phyloP scores from a whole-genome alignment of 2,329 filamentous ascomycete genomes.

The Paecilomyces fulvus region DNA sequence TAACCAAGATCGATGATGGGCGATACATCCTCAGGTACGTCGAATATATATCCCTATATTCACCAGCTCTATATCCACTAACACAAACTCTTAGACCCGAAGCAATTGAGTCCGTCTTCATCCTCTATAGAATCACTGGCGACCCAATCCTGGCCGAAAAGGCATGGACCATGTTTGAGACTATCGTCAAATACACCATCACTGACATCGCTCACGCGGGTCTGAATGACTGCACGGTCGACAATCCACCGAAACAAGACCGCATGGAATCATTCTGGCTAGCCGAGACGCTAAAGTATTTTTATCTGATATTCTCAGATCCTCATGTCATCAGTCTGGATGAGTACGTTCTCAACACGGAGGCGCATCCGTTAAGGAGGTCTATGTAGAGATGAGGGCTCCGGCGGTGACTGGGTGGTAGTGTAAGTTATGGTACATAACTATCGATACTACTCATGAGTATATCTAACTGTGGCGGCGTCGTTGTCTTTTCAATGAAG shows the following conservation, averaged over 20 bases:
- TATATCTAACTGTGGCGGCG: no score
- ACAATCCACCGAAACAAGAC: conserved; percentile 39
- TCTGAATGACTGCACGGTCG: conserved; percentile 15
- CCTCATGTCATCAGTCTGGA: conserved; percentile 59
- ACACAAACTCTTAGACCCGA: conserved; percentile 46
- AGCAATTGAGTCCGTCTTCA: conserved; percentile 77
- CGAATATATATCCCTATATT: background rate
- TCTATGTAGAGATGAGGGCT: conserved; percentile 10
- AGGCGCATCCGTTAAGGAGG: conserved; percentile 44
- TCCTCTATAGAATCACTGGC: background rate
- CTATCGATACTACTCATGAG: no score
- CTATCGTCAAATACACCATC: conserved; percentile 58
- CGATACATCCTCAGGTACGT: conserved; percentile 32
- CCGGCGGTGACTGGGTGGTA: no score
- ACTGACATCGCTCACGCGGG: conserved; percentile 60
- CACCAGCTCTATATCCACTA: background rate
- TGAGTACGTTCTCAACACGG: conserved; percentile 56
- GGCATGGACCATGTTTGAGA: conserved; percentile 78
- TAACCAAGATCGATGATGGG: conserved; percentile 8
- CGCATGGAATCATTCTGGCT: conserved; percentile 87
- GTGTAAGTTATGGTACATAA: no score
- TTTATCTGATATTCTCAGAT: conserved; percentile 70
- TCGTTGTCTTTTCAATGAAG: no score
- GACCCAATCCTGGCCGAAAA: conserved; percentile 66
- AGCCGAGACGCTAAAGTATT: conserved; percentile 87